Evolutionary conservation across 495 filamentous ascomycete species (phyloP), one percentile per base, ranked within the genome.

Genomic region (Aspergillus sparsus): DNA sequence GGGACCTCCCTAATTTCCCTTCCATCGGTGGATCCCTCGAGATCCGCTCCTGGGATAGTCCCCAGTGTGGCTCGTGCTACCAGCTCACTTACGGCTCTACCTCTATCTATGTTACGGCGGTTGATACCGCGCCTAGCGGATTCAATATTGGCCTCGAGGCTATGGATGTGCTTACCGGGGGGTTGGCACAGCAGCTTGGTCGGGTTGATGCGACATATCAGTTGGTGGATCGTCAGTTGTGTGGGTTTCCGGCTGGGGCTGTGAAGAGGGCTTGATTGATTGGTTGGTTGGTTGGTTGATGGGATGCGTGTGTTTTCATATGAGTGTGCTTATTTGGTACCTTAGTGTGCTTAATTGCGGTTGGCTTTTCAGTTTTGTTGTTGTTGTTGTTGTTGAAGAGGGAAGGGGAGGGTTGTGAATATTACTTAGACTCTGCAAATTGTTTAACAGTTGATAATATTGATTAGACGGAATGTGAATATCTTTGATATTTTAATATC

Each of bases 11-110:
- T 0, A 57, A 51, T 8, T 89, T 85, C 76, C 80, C 83, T 2
- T 71, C 77, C 65, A 83, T 92, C 59, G 89, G 85, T n/a, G 89
- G 84, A 53, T 75, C 81, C 1, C 75, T 78, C 35, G 83, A 82
- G 31, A 77, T 92, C 18, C 63, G 68, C 3, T 83, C 81, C 37
- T 89, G 83, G 85, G 77, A 86, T 81, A 75, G 69, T 59, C 37
- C 67, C 13, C 75, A 74, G 62, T 93, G 90, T 74, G 89, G 90
- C 55, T 82, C 82, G 9, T 93, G 89, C 80, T 93, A 85, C 75
- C 54, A 72, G 47, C 71, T 90, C 49, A 79, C 76, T 12, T 93
- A 82, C 21, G 34, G 39, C 9, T 2, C 33, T 13, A 15, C 39
- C 2, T 85, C 78, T 16, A 80, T 93, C 74, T 80, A 85, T 65